Conservation (phyloP, 441 rosid species). For the Croton setiger region DNA sequence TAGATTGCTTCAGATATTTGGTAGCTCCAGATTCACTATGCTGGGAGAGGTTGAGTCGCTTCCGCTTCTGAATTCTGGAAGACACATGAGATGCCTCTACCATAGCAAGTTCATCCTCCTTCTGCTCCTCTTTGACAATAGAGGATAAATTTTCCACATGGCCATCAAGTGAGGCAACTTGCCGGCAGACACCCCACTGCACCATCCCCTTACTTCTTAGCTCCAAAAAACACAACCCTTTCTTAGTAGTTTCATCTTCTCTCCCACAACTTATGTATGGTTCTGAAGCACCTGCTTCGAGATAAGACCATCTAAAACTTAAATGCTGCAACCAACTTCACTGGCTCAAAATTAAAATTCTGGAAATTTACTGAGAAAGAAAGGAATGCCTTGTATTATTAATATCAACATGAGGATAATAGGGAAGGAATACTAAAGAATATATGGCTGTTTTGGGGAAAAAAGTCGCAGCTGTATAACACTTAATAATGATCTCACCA, state of each 20-base stretch:
- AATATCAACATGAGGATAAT: neutral
- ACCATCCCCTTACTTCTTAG: conserved; percentile 41
- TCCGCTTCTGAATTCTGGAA: conserved; percentile 40
- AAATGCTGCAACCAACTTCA: conserved; percentile 7
- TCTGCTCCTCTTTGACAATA: conserved; percentile 29
- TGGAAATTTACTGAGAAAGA: neutral
- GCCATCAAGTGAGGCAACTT: conserved; percentile 19
- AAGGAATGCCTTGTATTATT: neutral
- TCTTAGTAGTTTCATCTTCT: conserved; percentile 34
- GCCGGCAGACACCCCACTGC: conserved; percentile 37
- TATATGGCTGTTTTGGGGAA: neutral
- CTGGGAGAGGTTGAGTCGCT: conserved; percentile 27
- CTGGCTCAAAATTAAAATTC: neutral
- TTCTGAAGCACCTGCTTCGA: conserved; percentile 28
- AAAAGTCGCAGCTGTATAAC: neutral
- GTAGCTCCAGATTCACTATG: conserved; percentile 27
- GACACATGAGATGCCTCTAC: conserved; percentile 23
- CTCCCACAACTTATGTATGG: conserved; percentile 19
- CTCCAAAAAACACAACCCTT: conserved; percentile 49
- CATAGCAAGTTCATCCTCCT: conserved; percentile 34
- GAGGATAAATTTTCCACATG: conserved; percentile 29
- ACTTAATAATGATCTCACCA: neutral
- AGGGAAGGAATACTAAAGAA: neutral
- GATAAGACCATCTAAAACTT: conserved; percentile 15
- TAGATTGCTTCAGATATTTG: conserved; percentile 23